Conservation (phyloP, 1,284 basidiomycete genomes). For the Fomitopsis palustris region DNA sequence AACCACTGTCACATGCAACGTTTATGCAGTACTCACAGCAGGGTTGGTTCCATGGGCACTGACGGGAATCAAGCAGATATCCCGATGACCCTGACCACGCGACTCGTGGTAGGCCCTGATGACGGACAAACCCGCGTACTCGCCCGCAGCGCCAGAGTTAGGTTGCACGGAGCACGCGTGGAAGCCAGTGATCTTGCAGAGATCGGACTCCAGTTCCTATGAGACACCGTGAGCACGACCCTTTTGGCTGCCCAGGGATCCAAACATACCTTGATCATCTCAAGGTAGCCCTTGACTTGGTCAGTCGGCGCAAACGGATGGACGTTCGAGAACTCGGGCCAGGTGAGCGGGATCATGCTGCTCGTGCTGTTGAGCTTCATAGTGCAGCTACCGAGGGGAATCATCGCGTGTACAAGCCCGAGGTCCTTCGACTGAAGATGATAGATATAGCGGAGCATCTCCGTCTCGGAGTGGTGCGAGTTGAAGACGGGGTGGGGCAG, state of each 20-base stretch:
- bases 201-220: constrained; percentile 86
- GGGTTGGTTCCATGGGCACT: constrained; percentile 97
- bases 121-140: constrained; percentile 91
- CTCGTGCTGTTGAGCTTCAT: constrained; percentile 98
- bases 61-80: constrained; percentile 93
- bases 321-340: constrained; percentile 86
- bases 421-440: constrained; percentile 94
- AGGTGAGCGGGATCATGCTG: constrained; percentile 94
- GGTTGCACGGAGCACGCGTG: constrained; percentile 93
- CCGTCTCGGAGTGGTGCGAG: constrained; percentile 94
- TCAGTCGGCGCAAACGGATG: constrained; percentile 93
- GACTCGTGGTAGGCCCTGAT: constrained; percentile 95
- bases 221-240: constrained; percentile 7
- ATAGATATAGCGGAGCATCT: constrained; percentile 96
- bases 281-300: constrained; percentile 87
- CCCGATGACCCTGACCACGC: constrained; percentile 80
- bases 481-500: constrained; percentile 92
- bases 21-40: constrained; percentile 54
- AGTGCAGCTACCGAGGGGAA: constrained; percentile 93
- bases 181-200: constrained; percentile 95
- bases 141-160: constrained; percentile 96
- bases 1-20: background rate
- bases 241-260: background rate
- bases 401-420: constrained; percentile 95
- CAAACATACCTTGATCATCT: constrained; percentile 69